These are phyloP conservation scores for Fraxinus nigra DNA, from an alignment of 305 asterid genomes.

Conservation along the genomic window DNA sequence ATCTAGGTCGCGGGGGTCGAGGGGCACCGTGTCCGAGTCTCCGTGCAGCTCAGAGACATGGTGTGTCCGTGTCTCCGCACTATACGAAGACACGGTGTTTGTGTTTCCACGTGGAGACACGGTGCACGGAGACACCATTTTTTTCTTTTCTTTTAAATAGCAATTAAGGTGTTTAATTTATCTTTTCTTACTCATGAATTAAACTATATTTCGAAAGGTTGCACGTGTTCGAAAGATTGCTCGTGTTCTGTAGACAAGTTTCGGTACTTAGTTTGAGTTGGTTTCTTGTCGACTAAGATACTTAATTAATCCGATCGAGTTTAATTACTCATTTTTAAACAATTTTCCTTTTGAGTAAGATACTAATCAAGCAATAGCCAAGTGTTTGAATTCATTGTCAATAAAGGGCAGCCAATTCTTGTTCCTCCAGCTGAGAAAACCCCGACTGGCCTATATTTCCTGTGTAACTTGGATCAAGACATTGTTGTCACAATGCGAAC, in stretches of 20 bases:
- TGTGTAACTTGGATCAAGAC: conserved; percentile 86
- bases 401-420: conserved; percentile 51
- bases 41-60: no score
- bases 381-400: conserved; percentile 36
- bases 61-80: no score
- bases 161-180: no score
- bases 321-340: background rate
- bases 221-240: no score
- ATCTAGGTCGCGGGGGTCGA: no score
- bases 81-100: no score
- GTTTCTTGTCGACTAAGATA: background rate
- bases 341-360: background rate
- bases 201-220: no score
- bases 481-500: conserved; percentile 77
- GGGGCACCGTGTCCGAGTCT: no score
- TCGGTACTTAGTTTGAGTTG: background rate
- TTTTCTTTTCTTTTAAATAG: no score
- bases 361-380: conserved; percentile 6
- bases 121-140: no score
- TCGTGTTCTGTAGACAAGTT: background rate
- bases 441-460: conserved; percentile 52
- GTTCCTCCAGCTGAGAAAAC: conserved; percentile 70
- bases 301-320: background rate
- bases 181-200: no score
- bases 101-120: no score